These are phyloP conservation scores for Populus hybrid DNA, from an alignment of 441 rosid genomes.

Conservation along the genomic window DNA sequence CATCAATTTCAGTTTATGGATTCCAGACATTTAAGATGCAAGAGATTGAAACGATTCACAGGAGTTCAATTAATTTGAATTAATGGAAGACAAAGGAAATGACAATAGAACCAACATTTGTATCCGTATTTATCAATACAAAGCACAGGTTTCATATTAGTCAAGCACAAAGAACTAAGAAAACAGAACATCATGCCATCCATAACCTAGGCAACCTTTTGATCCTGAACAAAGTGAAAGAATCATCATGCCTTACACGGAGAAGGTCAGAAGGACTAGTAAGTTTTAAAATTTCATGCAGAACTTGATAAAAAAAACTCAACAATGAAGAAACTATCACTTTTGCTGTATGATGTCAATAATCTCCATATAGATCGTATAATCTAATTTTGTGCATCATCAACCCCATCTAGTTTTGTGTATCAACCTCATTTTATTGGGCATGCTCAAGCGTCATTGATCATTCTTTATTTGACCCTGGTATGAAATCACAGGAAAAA, in stretches of 20 bases:
- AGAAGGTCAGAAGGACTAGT: background rate
- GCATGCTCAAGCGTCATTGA: background rate
- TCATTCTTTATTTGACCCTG: background rate
- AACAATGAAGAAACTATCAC: background rate
- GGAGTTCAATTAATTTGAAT: background rate
- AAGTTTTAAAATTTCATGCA: background rate
- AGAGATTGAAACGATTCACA: background rate
- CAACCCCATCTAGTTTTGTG: background rate
- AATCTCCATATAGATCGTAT: background rate
- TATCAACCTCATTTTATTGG: background rate
- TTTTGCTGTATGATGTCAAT: background rate
- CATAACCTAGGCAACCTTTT: background rate
- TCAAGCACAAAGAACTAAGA: background rate
- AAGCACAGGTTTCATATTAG: background rate
- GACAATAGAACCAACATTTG: background rate
- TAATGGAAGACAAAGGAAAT: background rate
- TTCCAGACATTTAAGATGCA: background rate
- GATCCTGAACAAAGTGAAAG: background rate
- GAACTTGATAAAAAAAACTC: background rate
- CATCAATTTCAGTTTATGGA: background rate
- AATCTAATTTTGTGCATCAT: background rate
- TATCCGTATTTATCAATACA: background rate
- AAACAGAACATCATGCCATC: background rate
- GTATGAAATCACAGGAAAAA: background rate
- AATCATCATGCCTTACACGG: background rate